phyloP scores from a whole-genome alignment of 2,329 filamentous ascomycete genomes.

The Aspergillus latus region DNA sequence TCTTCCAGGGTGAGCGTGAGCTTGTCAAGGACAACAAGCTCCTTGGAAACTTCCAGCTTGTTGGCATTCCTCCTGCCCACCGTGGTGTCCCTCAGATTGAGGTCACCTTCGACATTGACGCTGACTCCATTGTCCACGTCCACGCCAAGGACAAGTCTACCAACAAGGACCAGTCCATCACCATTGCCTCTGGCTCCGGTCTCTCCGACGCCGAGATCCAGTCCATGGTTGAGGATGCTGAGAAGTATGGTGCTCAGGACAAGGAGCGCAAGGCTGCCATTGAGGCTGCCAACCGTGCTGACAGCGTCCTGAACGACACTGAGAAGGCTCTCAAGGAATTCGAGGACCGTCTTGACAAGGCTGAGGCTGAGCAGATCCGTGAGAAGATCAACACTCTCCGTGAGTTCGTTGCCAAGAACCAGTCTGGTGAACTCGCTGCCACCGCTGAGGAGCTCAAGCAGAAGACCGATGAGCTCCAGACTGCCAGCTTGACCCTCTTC shows the following conservation, averaged over 20 bases:
- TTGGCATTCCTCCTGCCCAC: conserved; percentile 93
- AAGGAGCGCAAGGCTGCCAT: conserved; percentile 97
- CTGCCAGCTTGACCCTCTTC: conserved; percentile 91
- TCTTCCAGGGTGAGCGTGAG: conserved; percentile 99
- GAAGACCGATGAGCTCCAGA: conserved; percentile 98
- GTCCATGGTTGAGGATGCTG: conserved; percentile 95
- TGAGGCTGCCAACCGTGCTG: conserved; percentile 94
- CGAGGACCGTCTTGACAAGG: conserved; percentile 93
- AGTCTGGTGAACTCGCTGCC: conserved; percentile 81
- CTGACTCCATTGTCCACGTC: conserved; percentile 96
- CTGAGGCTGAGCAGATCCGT: conserved; percentile 85
- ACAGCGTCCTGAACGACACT: conserved; percentile 94
- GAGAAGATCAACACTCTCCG: conserved; percentile 88
- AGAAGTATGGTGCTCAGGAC: conserved; percentile 91
- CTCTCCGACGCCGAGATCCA: conserved; percentile 93
- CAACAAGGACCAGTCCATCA: conserved; percentile 99
- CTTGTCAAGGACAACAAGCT: conserved; percentile 98
- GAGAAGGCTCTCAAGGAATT: conserved; percentile 98
- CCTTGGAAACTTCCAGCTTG: conserved; percentile 98
- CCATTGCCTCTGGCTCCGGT: conserved; percentile 95
- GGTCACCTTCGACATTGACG: conserved; percentile 98
- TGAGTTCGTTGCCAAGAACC: conserved; percentile 90
- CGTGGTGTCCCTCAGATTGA: conserved; percentile 95
- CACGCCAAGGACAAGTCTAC: conserved; percentile 99
- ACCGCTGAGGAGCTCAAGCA: conserved; percentile 94